These are phyloP conservation scores for Tulasnella sp. DNA, from an alignment of 768 basidiomycete genomes.

Conservation along the genomic window DNA sequence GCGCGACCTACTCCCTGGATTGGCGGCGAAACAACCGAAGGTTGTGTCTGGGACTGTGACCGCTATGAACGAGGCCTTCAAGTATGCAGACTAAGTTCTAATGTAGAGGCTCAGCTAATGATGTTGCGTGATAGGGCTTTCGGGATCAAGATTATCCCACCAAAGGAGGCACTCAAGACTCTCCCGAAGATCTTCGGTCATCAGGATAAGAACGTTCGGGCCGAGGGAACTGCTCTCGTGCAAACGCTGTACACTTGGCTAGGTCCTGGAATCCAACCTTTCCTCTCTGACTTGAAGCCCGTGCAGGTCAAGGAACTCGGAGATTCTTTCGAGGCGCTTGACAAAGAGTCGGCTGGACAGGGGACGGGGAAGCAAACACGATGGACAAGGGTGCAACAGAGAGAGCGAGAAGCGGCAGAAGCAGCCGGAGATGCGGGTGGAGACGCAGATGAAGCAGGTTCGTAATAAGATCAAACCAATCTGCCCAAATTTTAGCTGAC, in stretches of 20 bases:
- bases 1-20: constrained; percentile 72
- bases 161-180: constrained; percentile 71
- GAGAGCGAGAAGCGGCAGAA: constrained; percentile 38
- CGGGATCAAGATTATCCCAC: constrained; percentile 62
- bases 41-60: constrained; percentile 68
- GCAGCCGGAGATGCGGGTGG: constrained; percentile 37
- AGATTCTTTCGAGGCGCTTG: constrained; percentile 76
- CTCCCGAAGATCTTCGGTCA: constrained; percentile 92
- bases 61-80: constrained; percentile 73
- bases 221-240: constrained; percentile 73
- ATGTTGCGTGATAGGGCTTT: constrained; percentile 45
- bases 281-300: constrained; percentile 83
- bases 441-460: constrained; percentile 29
- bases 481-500: constrained; percentile 16
- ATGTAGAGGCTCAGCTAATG: too few species aligned
- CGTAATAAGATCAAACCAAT: constrained; percentile 8
- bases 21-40: constrained; percentile 91
- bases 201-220: constrained; percentile 88
- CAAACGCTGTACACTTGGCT: constrained; percentile 78
- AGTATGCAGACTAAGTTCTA: constrained; percentile 40
- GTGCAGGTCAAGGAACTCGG: constrained; percentile 94
- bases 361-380: constrained; percentile 72
- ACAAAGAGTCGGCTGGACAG: constrained; percentile 75
- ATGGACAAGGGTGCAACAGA: constrained; percentile 61
- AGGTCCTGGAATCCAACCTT: constrained; percentile 71